Percentiles rank a stretch among this genome's conserved stretches.
phyloP scores from a whole-genome alignment of 2,329 filamentous ascomycete species.

The Aureobasidium sp. region DNA sequence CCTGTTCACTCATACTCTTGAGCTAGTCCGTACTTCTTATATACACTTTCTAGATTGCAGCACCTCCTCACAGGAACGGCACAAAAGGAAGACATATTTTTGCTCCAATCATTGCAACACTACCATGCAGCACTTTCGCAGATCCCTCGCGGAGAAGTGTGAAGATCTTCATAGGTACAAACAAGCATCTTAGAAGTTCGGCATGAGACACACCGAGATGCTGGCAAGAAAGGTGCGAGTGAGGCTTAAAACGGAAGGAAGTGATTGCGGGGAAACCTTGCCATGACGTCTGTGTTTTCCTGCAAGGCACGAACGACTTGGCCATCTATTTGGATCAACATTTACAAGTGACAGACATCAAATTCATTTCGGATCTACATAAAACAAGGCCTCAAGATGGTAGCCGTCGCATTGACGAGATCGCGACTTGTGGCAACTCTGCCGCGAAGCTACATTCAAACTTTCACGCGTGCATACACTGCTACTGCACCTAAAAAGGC shows the following conservation, averaged over 20 bases:
- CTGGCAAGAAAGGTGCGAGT: not conserved
- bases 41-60: not conserved
- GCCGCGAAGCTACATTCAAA: not conserved
- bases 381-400: not conserved
- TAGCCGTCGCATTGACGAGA: not conserved
- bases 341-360: not conserved
- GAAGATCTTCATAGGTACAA: not conserved
- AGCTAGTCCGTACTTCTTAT: not conserved
- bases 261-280: not conserved
- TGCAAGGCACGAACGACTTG: not conserved
- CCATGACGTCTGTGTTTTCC: slow-evolving; percentile 1
- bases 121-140: not conserved
- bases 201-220: slow-evolving; percentile 5
- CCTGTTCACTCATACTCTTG: too few species aligned
- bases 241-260: slow-evolving; percentile 5
- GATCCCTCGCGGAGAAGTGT: not conserved
- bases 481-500: slow-evolving; percentile 16
- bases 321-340: not conserved
- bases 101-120: slow-evolving; percentile 1
- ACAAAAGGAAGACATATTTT: not conserved
- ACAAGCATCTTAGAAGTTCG: not conserved
- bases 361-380: not conserved
- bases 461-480: slow-evolving; percentile 14
- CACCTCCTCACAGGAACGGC: not conserved
- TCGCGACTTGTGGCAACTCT: not conserved